phyloP scores from a whole-genome alignment of 2,329 filamentous ascomycete species.

The Fusarium tupiense region DNA sequence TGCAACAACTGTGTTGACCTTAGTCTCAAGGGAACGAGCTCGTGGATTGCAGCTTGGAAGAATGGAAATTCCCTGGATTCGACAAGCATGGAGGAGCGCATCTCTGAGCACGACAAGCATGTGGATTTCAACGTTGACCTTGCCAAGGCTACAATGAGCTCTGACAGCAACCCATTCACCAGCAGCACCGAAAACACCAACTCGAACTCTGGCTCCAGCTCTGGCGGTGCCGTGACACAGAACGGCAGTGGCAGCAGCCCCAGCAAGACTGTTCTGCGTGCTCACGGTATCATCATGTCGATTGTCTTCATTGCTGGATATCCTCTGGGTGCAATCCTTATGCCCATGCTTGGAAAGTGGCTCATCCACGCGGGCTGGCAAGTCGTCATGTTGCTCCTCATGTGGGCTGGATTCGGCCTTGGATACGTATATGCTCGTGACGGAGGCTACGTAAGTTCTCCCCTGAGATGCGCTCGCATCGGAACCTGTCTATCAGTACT shows the following conservation, averaged over 20 bases:
- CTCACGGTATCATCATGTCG: constrained; percentile 70
- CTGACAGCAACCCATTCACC: constrained; percentile 64
- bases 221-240: constrained; percentile 23
- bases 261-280: constrained; percentile 47
- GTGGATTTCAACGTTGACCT: constrained; percentile 60
- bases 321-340: constrained; percentile 68
- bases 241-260: constrained; percentile 10
- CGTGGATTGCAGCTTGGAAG: constrained; percentile 67
- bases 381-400: constrained; percentile 60
- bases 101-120: constrained; percentile 56
- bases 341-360: constrained; percentile 68
- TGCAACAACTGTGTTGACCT: constrained; percentile 64
- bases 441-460: constrained; percentile 53
- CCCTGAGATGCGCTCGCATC: constrained; percentile 5
- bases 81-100: constrained; percentile 52
- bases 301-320: constrained; percentile 68
- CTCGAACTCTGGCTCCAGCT: constrained; percentile 17
- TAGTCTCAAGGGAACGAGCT: constrained; percentile 51
- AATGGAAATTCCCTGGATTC: constrained; percentile 57
- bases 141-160: constrained; percentile 54
- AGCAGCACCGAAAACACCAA: constrained; percentile 18
- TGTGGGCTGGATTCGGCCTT: constrained; percentile 69
- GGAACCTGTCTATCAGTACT: not conserved
- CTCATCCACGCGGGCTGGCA: constrained; percentile 68
- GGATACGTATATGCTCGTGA: constrained; percentile 61